Conservation (phyloP, 2,329 filamentous ascomycete species). For the Diaporthe sp. region DNA sequence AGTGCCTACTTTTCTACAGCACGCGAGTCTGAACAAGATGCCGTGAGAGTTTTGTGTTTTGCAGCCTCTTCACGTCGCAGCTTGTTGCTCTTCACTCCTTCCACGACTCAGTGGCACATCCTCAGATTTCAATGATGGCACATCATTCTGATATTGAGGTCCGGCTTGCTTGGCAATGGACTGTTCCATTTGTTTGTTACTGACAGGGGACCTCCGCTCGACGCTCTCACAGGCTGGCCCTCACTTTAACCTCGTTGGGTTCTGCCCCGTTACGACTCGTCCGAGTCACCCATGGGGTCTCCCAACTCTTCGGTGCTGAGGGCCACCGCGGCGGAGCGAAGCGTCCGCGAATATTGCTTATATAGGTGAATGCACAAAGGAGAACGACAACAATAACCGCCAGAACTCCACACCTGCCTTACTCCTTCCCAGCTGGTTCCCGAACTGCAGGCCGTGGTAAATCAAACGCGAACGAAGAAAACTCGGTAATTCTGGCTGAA, state of each 20-base stretch:
- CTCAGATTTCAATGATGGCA: neutral
- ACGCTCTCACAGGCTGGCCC: conserved; percentile 70
- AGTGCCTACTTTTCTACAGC: neutral
- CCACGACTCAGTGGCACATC: neutral
- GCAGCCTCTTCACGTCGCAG: neutral
- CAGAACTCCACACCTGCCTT: conserved; percentile 43
- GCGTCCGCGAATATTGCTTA: conserved; percentile 63
- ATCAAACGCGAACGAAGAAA: conserved; percentile 40
- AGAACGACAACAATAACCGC: conserved; percentile 49
- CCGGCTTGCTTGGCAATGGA: conserved; percentile 47
- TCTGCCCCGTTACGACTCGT: conserved; percentile 48
- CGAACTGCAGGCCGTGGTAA: conserved; percentile 40
- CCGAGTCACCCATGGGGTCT: conserved; percentile 48
- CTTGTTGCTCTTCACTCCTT: conserved; percentile 2
- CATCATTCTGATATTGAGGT: neutral
- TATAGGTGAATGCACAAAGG: conserved; percentile 63
- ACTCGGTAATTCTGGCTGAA: conserved; percentile 31
- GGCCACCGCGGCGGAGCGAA: conserved; percentile 73
- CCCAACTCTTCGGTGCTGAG: conserved; percentile 79
- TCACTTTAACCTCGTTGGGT: conserved; percentile 81
- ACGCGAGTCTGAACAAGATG: neutral
- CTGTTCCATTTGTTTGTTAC: conserved; percentile 48
- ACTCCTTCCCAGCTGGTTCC: conserved; percentile 44
- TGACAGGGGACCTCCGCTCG: conserved; percentile 66
- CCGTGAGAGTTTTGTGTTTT: neutral